Evolutionary conservation across 2,329 filamentous ascomycete genomes (phyloP).

Genomic region (Aspergillus melleus): DNA sequence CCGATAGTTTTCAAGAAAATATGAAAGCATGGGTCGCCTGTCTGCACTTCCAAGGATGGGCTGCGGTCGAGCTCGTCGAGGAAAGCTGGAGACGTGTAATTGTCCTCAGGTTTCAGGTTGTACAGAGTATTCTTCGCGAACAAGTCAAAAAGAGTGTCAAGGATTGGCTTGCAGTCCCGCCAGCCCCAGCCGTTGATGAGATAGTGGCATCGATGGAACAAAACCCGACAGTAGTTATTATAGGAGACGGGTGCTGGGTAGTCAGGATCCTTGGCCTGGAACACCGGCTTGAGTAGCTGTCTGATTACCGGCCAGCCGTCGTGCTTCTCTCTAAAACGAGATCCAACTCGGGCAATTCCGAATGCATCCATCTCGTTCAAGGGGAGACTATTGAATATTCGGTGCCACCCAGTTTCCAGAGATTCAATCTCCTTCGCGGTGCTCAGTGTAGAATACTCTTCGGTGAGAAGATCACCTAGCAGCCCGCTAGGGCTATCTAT

Average conservation of each 20-base stretch:
- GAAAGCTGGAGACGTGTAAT: slow-evolving; percentile 54
- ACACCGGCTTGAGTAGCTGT: slow-evolving; percentile 46
- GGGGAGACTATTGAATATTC: slow-evolving; percentile 55
- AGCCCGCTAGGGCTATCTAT: slow-evolving; percentile 27
- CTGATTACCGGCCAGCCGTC: slow-evolving; percentile 55
- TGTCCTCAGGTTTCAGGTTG: slow-evolving; percentile 54
- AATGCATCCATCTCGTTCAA: slow-evolving; percentile 52
- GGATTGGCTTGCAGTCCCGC: slow-evolving; percentile 55
- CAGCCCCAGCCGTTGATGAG: slow-evolving; percentile 59
- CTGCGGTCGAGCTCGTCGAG: slow-evolving; percentile 51
- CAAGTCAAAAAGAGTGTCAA: slow-evolving; percentile 59
- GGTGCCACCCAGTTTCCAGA: slow-evolving; percentile 42
- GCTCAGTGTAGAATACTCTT: slow-evolving; percentile 34
- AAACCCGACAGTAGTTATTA: slow-evolving; percentile 55
- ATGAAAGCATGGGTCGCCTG: slow-evolving; percentile 57
- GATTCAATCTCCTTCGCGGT: slow-evolving; percentile 27
- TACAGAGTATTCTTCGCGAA: slow-evolving; percentile 56
- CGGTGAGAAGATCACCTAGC: slow-evolving; percentile 48
- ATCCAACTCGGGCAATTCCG: slow-evolving; percentile 48
- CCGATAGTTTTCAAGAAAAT: slow-evolving; percentile 60
- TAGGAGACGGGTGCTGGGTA: slow-evolving; percentile 45
- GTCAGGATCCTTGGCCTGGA: slow-evolving; percentile 49
- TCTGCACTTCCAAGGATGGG: slow-evolving; percentile 45
- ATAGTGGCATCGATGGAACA: slow-evolving; percentile 54
- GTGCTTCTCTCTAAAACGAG: slow-evolving; percentile 38